Evolutionary conservation across 352 stramenopile genomes (phyloP), one percentile per base, ranked within the genome.

Genomic region (Globisporangium ultimum): DNA sequence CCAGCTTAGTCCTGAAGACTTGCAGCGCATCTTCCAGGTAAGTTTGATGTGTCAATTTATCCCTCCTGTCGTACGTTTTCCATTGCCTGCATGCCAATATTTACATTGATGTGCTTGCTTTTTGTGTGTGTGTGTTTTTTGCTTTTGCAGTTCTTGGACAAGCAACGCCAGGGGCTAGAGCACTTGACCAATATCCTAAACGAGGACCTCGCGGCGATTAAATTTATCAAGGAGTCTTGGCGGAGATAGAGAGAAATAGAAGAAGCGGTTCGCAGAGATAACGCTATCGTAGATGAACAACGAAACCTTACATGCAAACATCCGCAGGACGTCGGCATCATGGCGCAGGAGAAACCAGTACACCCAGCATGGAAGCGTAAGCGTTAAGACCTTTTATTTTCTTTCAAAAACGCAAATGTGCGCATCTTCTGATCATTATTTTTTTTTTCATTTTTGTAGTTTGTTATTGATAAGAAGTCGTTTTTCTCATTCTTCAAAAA

Each of bases 171-270:
- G 60, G 84, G 86, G 0, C 63, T 95, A 5, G 86, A 95, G 60
- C 84, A 92, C 64, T 43, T 95, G 58, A 91, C 86, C 18, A 88
- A 66, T 53, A 80, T 93, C 34, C 63, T 95, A 36, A 91, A 92
- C 68, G 84, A 95, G 45, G 86, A 93, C 62, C 70, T 95, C 14
- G 84, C 76, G 28, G 86, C 93, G 61, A 90, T 95, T 48, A 78
- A 95, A 63, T 78, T 95, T 55, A 93, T 95, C 64, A 88, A 93
- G 62, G 84, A 93, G 61, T 90, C 80, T 1, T 92, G 78, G 86
- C 77, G 79, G 49, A 67, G 86, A 70, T 93, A 89, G 67, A 63
- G 17, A 34, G 17, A 24, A 32, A 51, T 13, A 59, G 12, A 12
- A 21, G n/a, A 28, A 57, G 21, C 45, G 22, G 15, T 36, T 36